These are phyloP conservation scores for Naganishia sp. DNA, from an alignment of 1,284 basidiomycete genomes.

Conservation along the genomic window DNA sequence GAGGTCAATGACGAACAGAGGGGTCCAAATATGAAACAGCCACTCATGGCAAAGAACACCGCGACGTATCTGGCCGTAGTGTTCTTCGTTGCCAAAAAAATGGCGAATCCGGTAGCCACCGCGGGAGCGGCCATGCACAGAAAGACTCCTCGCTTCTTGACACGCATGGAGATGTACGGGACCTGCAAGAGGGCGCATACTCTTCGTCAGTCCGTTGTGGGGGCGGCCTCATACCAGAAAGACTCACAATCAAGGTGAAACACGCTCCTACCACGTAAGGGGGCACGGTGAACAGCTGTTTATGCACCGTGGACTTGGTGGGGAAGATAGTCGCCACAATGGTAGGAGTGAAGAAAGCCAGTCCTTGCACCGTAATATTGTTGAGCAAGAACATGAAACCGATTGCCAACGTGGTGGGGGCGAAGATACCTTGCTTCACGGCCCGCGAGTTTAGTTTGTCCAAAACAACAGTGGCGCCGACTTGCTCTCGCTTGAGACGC, in stretches of 20 bases:
- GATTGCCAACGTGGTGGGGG: conserved; percentile 38
- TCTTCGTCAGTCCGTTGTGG: no score
- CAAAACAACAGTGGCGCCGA: conserved; percentile 43
- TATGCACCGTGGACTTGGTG: conserved; percentile 40
- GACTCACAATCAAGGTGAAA: conserved; percentile 36
- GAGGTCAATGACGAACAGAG: background rate
- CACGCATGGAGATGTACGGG: conserved; percentile 41
- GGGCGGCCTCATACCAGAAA: background rate
- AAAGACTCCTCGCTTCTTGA: conserved; percentile 40
- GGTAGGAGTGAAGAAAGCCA: conserved; percentile 37
- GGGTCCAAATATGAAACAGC: conserved; percentile 8
- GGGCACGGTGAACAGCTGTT: conserved; percentile 52
- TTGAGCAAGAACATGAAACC: conserved; percentile 51
- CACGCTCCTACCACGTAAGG: conserved; percentile 47
- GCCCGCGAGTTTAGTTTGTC: conserved; percentile 40
- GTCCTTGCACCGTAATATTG: conserved; percentile 49
- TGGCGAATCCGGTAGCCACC: conserved; percentile 45
- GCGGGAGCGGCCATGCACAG: conserved; percentile 41
- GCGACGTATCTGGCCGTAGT: conserved; percentile 27
- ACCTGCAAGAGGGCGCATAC: conserved; percentile 11
- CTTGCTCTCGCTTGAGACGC: conserved; percentile 49
- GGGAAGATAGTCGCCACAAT: conserved; percentile 52
- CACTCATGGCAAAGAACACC: conserved; percentile 24
- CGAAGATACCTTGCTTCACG: conserved; percentile 39
- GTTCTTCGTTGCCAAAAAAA: conserved; percentile 39